Conservation (phyloP, 371 early-diverging fungal species). For the Syncephalastrum contaminatum region DNA sequence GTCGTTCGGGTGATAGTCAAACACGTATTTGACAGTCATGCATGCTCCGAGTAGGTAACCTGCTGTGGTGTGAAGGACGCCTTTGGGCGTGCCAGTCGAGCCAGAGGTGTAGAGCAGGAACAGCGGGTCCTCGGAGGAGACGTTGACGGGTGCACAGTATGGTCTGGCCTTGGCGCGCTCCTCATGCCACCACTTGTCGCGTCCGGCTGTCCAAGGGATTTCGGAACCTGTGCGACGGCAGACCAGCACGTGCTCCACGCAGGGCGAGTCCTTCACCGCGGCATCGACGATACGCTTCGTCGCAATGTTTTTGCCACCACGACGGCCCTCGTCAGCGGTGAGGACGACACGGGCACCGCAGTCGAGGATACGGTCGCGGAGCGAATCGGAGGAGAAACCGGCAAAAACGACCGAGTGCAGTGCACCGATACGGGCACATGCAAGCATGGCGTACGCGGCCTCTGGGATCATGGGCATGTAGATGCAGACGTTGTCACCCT, state of each 20-base stretch:
- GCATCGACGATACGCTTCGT: constrained; percentile 92
- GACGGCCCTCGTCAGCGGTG: constrained; percentile 84
- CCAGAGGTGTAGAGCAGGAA: constrained; percentile 98
- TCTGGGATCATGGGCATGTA: constrained; percentile 99
- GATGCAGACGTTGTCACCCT: constrained; percentile 91
- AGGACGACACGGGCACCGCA: constrained; percentile 76
- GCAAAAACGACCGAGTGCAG: constrained; percentile 93
- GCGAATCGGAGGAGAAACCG: constrained; percentile 87
- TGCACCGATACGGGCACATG: constrained; percentile 93
- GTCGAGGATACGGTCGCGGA: constrained; percentile 82
- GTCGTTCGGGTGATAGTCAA: constrained; percentile 86
- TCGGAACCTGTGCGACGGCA: constrained; percentile 82
- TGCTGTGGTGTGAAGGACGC: constrained; percentile 89
- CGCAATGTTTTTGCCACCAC: constrained; percentile 88
- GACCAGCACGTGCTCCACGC: constrained; percentile 83
- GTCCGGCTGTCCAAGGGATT: constrained; percentile 68
- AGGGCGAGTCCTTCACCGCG: constrained; percentile 72
- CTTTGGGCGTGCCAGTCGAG: constrained; percentile 95
- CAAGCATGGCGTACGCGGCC: constrained; percentile 88
- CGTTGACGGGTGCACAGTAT: constrained; percentile 78
- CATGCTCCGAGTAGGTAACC: constrained; percentile 94
- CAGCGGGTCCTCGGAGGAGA: constrained; percentile 93
- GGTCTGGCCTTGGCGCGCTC: constrained; percentile 71
- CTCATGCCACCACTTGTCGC: constrained; percentile 91
- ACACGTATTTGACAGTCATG: constrained; percentile 86